These are phyloP conservation scores for Stemphylium vesicarium DNA, from an alignment of 2,329 filamentous ascomycete species.

Conservation along the genomic window DNA sequence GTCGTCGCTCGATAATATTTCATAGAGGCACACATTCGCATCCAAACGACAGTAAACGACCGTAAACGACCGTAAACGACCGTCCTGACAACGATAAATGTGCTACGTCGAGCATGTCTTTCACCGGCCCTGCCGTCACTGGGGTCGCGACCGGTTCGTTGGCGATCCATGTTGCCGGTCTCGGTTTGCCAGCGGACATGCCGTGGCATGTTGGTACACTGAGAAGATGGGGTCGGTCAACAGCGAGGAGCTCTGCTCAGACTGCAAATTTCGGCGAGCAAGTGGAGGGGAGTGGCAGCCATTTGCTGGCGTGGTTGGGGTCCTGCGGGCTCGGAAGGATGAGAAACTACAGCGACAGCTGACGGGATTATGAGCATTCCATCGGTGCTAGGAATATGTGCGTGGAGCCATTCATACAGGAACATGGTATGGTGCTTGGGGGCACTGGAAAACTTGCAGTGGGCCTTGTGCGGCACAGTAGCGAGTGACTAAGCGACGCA, in stretches of 20 bases:
- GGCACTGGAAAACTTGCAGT: too few species aligned
- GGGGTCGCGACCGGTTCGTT: conserved; percentile 36
- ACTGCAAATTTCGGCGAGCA: conserved; percentile 26
- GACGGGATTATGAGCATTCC: too few species aligned
- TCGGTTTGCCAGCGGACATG: conserved; percentile 23
- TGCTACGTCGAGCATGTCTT: conserved; percentile 43
- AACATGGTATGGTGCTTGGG: neutral
- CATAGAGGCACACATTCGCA: neutral
- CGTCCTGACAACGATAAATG: conserved; percentile 24
- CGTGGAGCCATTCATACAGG: neutral
- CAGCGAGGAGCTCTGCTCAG: conserved; percentile 24
- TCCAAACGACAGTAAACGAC: neutral
- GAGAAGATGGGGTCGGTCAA: conserved; percentile 34
- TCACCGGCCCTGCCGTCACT: conserved; percentile 39
- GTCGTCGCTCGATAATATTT: neutral
- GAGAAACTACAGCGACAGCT: neutral
- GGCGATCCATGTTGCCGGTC: conserved; percentile 41
- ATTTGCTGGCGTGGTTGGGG: conserved; percentile 25
- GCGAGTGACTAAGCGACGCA: too few species aligned
- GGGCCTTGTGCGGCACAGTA: too few species aligned
- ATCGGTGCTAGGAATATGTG: too few species aligned
- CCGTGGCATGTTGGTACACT: conserved; percentile 30
- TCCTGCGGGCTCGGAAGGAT: neutral
- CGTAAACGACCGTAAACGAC: neutral
- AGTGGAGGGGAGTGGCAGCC: conserved; percentile 24